Conservation (phyloP, 2,329 filamentous ascomycete species). For the Pseudopithomyces chartarum region DNA sequence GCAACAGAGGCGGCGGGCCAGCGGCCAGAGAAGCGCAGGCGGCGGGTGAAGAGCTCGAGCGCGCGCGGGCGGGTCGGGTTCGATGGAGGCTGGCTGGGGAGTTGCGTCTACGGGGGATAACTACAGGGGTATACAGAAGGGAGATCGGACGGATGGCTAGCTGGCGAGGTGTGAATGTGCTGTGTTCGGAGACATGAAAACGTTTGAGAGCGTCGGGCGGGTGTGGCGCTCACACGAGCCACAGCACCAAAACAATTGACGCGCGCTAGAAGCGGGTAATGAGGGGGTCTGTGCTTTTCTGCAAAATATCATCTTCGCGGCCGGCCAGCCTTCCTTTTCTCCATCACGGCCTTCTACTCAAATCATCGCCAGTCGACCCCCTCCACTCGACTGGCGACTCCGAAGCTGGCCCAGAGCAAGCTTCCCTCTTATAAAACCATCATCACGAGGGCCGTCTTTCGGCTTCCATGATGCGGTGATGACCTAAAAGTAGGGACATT, state of each 20-base stretch:
- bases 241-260: slow-evolving; percentile 12
- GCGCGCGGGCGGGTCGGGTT: slow-evolving; percentile 12
- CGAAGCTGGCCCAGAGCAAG: slow-evolving; percentile 72
- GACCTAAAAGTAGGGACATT: slow-evolving; percentile 69
- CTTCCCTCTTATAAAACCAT: slow-evolving; percentile 80
- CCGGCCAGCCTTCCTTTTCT: slow-evolving; percentile 31
- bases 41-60: slow-evolving; percentile 9
- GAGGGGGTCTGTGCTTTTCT: slow-evolving; percentile 16
- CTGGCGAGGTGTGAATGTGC: slow-evolving; percentile 19
- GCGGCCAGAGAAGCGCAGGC: slow-evolving; percentile 19
- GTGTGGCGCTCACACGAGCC: slow-evolving; percentile 17
- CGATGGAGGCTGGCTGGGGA: slow-evolving; percentile 1
- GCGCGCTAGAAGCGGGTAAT: slow-evolving; percentile 25
- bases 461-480: slow-evolving; percentile 70
- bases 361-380: slow-evolving; percentile 69
- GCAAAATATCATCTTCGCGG: slow-evolving; percentile 25
- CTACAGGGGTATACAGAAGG: background rate
- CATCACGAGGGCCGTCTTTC: slow-evolving; percentile 70
- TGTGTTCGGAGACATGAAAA: slow-evolving; percentile 29
- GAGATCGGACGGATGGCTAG: slow-evolving; percentile 16
- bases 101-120: background rate
- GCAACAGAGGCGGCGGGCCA: slow-evolving; percentile 33
- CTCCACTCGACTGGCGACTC: slow-evolving; percentile 70
- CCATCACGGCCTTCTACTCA: slow-evolving; percentile 71
- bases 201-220: slow-evolving; percentile 30